Evolutionary conservation across 768 basidiomycete genomes (phyloP), one percentile per base, ranked within the genome.

Genomic region (Sporobolomyces phaffii): DNA sequence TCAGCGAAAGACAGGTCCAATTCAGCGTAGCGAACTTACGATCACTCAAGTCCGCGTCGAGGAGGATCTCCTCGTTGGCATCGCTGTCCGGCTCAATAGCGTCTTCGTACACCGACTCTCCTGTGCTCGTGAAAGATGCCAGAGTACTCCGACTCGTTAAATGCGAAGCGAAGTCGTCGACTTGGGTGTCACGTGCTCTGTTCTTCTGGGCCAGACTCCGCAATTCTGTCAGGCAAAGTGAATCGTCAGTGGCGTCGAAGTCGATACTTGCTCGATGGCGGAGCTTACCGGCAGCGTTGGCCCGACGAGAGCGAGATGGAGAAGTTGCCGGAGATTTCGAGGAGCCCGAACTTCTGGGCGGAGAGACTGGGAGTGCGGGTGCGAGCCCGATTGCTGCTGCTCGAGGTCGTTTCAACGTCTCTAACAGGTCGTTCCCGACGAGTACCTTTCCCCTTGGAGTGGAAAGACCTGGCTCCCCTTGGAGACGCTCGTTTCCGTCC

Each of bases 31-130:
- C n/a, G n/a, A n/a, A n/a, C n/a, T n/a, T n/a, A n/a, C n/a, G n/a
- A n/a, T n/a, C n/a, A n/a, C n/a, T n/a, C n/a, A n/a, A n/a, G n/a
- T n/a, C n/a, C n/a, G n/a, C n/a, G n/a, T n/a, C n/a, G n/a, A 7
- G 29, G 20, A 36, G 45, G 9, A 26, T 47, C 29, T 41, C 60
- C 22, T 53, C 52, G 2, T 24, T 52, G n/a, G 36, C 43, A 18
- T 63, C 62, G 3, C 33, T 47, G 11, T 54, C 52, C 1, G 44
- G 43, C 29, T 45, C 43, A 7, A 43, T 4, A 1, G 62, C 62
- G 24, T 63, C 62, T 41, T 63, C 62, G 44, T 63, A 63, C 4
- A 63, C 44, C 13, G 62, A 54, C 33, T 63, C 61, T 43, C 44
- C 47, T 2, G 48, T 50, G 38, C 51, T 54, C 24, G 52, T 54